Conservation (phyloP, 2,329 filamentous ascomycete genomes). For the Aureobasidium sp. region DNA sequence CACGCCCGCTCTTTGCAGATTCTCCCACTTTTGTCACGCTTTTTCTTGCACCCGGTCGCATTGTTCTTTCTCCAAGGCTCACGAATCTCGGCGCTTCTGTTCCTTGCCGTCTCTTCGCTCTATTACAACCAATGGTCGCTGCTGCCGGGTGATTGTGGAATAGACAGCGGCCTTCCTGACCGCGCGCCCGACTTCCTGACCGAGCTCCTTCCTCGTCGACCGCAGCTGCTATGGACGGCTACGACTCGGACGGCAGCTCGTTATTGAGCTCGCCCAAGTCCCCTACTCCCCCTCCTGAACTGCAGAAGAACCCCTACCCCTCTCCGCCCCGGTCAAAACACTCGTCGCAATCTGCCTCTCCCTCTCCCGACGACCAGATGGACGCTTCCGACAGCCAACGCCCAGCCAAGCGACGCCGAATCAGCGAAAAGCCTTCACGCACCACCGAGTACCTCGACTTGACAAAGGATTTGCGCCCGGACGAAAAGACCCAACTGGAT, state of each 20-base stretch:
- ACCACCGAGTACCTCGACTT: constrained; percentile 80
- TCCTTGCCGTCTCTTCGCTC: not conserved
- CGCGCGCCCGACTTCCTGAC: constrained; percentile 1
- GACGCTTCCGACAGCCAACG: constrained; percentile 53
- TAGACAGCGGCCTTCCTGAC: constrained; percentile 8
- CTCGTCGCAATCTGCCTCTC: constrained; percentile 40
- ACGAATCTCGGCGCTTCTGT: not conserved
- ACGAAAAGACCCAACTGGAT: constrained; percentile 58
- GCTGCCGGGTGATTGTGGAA: not conserved
- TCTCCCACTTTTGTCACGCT: not conserved
- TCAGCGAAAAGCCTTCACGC: constrained; percentile 58
- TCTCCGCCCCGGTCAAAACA: constrained; percentile 37
- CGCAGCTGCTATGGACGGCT: constrained; percentile 26
- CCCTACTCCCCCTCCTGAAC: constrained; percentile 27
- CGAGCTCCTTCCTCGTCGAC: constrained; percentile 17
- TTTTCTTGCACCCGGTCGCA: not conserved
- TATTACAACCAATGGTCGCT: constrained; percentile 8
- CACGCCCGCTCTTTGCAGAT: not conserved
- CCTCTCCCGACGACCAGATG: constrained; percentile 38
- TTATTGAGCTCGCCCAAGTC: constrained; percentile 36
- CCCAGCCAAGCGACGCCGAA: constrained; percentile 69
- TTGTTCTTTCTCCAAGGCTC: not conserved
- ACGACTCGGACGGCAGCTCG: constrained; percentile 29
- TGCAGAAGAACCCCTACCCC: constrained; percentile 21
- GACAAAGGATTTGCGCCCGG: constrained; percentile 45